Conservation (phyloP, 2,329 filamentous ascomycete genomes). For the Sporothrix variecibatus region DNA sequence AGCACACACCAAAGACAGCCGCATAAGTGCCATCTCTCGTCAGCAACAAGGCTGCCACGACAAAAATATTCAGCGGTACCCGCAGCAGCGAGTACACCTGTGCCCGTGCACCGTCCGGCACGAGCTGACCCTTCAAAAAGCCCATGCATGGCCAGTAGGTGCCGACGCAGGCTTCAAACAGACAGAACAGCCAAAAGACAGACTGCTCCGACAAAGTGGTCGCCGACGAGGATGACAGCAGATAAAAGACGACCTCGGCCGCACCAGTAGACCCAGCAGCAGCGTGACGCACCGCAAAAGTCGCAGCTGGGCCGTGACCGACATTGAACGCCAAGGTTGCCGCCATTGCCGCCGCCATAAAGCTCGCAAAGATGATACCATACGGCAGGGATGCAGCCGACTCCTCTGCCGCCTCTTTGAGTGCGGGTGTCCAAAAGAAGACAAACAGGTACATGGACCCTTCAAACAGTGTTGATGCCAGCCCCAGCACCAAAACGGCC, state of each 20-base stretch:
- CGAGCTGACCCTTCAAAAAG: slow-evolving; percentile 52
- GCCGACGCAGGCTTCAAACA: slow-evolving; percentile 58
- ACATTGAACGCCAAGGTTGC: slow-evolving; percentile 57
- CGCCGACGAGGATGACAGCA: slow-evolving; percentile 34
- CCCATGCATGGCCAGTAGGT: slow-evolving; percentile 59
- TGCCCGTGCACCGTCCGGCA: slow-evolving; percentile 54
- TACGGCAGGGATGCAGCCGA: slow-evolving; percentile 40
- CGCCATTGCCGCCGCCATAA: slow-evolving; percentile 60
- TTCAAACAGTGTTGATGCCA: slow-evolving; percentile 59
- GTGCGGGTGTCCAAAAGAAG: slow-evolving; percentile 58
- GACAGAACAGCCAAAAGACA: slow-evolving; percentile 57
- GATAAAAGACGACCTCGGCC: slow-evolving; percentile 40
- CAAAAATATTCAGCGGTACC: slow-evolving; percentile 60
- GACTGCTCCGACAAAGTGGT: slow-evolving; percentile 40
- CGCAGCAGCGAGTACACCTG: slow-evolving; percentile 57
- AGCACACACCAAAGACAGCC: slow-evolving; percentile 39
- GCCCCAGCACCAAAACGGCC: slow-evolving; percentile 51
- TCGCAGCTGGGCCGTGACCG: slow-evolving; percentile 30
- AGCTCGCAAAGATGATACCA: slow-evolving; percentile 51
- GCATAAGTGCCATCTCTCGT: slow-evolving; percentile 36
- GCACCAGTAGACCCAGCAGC: slow-evolving; percentile 43
- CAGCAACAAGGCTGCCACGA: slow-evolving; percentile 51
- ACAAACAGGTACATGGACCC: slow-evolving; percentile 62
- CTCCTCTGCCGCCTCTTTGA: slow-evolving; percentile 42
- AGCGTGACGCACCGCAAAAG: slow-evolving; percentile 37